Evolutionary conservation across 768 basidiomycete genomes (phyloP).

Genomic region (Leccinum sublutescens): DNA sequence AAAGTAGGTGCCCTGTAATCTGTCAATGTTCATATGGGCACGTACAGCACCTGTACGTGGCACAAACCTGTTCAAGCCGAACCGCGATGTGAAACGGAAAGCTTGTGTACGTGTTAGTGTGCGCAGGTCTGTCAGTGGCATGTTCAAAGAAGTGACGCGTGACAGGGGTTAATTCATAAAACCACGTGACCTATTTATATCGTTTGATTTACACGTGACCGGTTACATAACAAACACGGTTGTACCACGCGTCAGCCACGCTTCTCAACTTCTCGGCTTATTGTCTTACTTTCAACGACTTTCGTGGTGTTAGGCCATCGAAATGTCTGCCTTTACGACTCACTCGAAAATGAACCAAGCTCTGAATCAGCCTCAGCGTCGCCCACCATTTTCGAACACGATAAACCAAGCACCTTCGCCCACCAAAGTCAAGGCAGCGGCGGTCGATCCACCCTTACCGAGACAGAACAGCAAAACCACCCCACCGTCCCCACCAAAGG

Average conservation of each 20-base stretch:
- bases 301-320: constrained; percentile 50
- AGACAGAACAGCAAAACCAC: constrained; percentile 81
- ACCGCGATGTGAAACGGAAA: not conserved
- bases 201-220: not conserved
- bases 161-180: constrained; percentile 22
- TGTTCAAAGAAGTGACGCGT: not conserved
- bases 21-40: not conserved
- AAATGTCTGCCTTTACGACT: constrained; percentile 36
- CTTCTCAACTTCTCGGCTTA: constrained; percentile 1
- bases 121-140: not conserved
- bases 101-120: not conserved
- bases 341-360: constrained; percentile 37
- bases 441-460: constrained; percentile 65
- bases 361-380: constrained; percentile 32
- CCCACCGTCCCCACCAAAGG: constrained; percentile 76
- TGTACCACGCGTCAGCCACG: constrained; percentile 14
- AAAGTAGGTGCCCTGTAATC: constrained; percentile 1
- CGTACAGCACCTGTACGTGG: not conserved
- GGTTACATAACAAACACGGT: constrained; percentile 32
- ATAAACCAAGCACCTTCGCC: constrained; percentile 34
- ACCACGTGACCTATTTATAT: not conserved
- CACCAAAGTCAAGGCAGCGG: constrained; percentile 38
- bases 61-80: constrained; percentile 3
- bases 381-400: constrained; percentile 44
- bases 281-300: constrained; percentile 9